A percentile compares a stretch with the other conserved stretches of the same genome.
phyloP scores from a whole-genome alignment of 2,329 filamentous ascomycete genomes.

The Drechslera avenae region DNA sequence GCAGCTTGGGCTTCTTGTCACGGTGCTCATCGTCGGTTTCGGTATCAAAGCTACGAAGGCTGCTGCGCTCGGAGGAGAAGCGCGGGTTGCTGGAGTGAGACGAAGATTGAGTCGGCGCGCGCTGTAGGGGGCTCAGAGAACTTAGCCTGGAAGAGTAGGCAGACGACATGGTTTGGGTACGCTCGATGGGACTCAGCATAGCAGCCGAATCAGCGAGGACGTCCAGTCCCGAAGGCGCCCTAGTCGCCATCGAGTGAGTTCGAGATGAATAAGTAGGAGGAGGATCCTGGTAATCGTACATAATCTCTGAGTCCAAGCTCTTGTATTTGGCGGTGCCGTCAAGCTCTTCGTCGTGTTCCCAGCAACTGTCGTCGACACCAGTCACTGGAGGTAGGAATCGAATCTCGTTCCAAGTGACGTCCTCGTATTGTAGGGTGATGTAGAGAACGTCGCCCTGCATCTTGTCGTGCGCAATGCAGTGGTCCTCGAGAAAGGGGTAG shows the following conservation, averaged over 20 bases:
- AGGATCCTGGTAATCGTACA: constrained; percentile 51
- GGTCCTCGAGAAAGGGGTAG: constrained; percentile 48
- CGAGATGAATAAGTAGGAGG: constrained; percentile 51
- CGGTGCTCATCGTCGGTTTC: constrained; percentile 48
- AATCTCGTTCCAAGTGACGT: constrained; percentile 49
- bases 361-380: constrained; percentile 45
- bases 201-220: constrained; percentile 47
- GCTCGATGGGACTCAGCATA: constrained; percentile 43
- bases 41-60: constrained; percentile 45
- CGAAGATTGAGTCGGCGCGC: constrained; percentile 19
- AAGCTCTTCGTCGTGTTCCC: constrained; percentile 48
- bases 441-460: constrained; percentile 50
- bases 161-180: constrained; percentile 31
- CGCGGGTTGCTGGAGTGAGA: constrained; percentile 27
- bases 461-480: constrained; percentile 51
- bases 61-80: constrained; percentile 44
- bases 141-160: constrained; percentile 16
- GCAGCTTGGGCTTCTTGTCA: constrained; percentile 49
- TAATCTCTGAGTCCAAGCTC: constrained; percentile 48
- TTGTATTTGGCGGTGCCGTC: constrained; percentile 46
- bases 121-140: constrained; percentile 20
- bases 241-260: constrained; percentile 47
- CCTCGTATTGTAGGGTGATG: constrained; percentile 48
- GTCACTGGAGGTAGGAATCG: constrained; percentile 41
- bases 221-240: constrained; percentile 45